Evolutionary conservation across 2,329 filamentous ascomycete species (phyloP).

Genomic region (Botrytis paeoniae): DNA sequence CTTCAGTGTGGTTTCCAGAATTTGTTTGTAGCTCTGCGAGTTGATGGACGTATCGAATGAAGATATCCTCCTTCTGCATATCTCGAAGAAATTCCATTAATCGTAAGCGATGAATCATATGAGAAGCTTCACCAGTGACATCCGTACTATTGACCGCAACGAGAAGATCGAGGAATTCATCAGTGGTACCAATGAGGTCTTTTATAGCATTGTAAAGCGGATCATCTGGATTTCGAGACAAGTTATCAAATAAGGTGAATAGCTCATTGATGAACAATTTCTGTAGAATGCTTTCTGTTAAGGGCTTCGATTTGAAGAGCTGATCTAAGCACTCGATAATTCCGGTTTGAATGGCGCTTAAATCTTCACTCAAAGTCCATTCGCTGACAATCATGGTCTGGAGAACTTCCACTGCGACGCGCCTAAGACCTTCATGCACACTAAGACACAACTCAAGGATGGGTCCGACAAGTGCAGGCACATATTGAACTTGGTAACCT

Average conservation of each 20-base stretch:
- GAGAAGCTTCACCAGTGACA: constrained; percentile 68
- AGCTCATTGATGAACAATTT: constrained; percentile 90
- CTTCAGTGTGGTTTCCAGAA: constrained; percentile 77
- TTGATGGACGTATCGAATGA: constrained; percentile 93
- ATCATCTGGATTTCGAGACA: constrained; percentile 65
- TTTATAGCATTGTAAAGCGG: constrained; percentile 72
- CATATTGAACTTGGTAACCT: constrained; percentile 97
- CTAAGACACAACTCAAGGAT: constrained; percentile 94
- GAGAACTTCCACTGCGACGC: constrained; percentile 87
- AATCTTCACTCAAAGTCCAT: constrained; percentile 91
- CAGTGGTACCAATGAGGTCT: constrained; percentile 77
- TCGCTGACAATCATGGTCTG: constrained; percentile 99
- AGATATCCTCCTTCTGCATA: constrained; percentile 96
- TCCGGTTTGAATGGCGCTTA: constrained; percentile 88
- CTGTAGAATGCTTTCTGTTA: constrained; percentile 85
- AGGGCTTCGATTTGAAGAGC: constrained; percentile 82
- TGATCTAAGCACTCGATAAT: constrained; percentile 92
- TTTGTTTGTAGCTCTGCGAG: constrained; percentile 74
- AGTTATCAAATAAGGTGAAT: constrained; percentile 71
- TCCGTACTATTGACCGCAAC: constrained; percentile 84
- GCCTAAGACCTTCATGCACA: constrained; percentile 85
- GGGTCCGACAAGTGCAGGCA: constrained; percentile 83
- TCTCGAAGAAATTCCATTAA: constrained; percentile 96
- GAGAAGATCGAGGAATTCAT: constrained; percentile 86
- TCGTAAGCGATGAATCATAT: constrained; percentile 82